These are phyloP conservation scores for Thalassiosira ordinaria DNA, from an alignment of 352 stramenopile genomes.

Conservation along the genomic window DNA sequence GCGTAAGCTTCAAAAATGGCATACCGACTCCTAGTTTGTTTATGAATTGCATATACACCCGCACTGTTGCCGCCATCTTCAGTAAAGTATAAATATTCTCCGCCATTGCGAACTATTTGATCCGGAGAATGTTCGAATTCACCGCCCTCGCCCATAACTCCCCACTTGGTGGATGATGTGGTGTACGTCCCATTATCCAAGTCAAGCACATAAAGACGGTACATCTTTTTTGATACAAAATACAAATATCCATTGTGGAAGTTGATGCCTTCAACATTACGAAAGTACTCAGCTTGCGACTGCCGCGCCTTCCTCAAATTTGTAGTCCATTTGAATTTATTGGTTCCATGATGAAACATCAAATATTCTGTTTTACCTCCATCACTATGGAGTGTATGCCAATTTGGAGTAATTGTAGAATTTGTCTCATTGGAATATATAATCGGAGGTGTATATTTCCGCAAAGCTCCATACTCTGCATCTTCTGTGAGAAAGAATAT, in stretches of 20 bases:
- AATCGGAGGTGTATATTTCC: conserved; percentile 47
- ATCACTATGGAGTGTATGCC: conserved; percentile 5
- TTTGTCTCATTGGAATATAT: no score
- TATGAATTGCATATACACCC: conserved; percentile 26
- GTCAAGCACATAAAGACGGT: conserved; percentile 52
- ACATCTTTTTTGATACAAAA: conserved; percentile 54
- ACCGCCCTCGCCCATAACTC: conserved; percentile 5
- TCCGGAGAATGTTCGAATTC: conserved; percentile 56
- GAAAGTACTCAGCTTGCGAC: conserved; percentile 42
- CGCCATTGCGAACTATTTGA: conserved; percentile 48
- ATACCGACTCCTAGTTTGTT: conserved; percentile 5
- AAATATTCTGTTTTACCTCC: conserved; percentile 29
- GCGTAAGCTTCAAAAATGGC: conserved; percentile 60
- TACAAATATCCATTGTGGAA: conserved; percentile 46
- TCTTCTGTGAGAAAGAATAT: conserved; percentile 51
- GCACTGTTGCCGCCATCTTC: conserved; percentile 39
- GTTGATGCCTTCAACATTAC: conserved; percentile 64
- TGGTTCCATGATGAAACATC: conserved; percentile 2
- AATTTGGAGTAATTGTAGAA: conserved; percentile 1
- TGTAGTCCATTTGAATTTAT: conserved; percentile 16
- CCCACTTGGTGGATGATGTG: conserved; percentile 19
- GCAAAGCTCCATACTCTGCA: conserved; percentile 14
- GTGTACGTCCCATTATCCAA: conserved; percentile 47
- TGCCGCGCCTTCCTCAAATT: not conserved
- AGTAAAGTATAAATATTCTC: conserved; percentile 53